phyloP scores from a whole-genome alignment of 2,329 filamentous ascomycete genomes.

The Pseudocercospora fijiensis region DNA sequence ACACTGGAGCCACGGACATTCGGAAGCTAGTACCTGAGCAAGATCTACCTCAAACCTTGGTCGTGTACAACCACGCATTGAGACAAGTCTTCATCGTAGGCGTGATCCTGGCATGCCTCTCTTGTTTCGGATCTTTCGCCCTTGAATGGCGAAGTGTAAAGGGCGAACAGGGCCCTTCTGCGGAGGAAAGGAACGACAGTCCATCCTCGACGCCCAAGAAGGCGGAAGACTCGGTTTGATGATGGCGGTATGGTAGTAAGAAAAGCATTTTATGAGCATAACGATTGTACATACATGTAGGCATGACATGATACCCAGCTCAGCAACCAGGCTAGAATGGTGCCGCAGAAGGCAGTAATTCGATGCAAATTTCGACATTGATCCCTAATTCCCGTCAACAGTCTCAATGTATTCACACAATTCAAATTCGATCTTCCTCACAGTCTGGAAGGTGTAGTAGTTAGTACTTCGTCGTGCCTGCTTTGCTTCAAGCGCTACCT shows the following conservation, averaged over 20 bases:
- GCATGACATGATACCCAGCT: constrained; percentile 2
- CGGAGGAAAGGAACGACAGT: constrained; percentile 11
- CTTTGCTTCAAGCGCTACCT: no score
- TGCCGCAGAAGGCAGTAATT: not conserved
- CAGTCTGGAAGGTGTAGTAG: not conserved
- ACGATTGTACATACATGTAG: not conserved
- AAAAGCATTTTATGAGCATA: not conserved
- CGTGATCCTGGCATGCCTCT: constrained; percentile 23
- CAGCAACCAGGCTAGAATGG: not conserved
- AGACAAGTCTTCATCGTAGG: constrained; percentile 34
- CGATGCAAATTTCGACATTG: not conserved
- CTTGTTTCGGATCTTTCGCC: constrained; percentile 26
- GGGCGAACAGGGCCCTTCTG: constrained; percentile 29
- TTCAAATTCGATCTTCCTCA: no score
- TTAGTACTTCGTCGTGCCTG: not conserved
- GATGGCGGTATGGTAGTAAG: not conserved
- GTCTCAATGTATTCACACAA: no score
- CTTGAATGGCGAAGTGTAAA: constrained; percentile 35
- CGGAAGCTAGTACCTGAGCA: constrained; percentile 28
- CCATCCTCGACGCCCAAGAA: not conserved
- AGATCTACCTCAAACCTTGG: constrained; percentile 19
- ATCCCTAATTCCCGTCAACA: not conserved
- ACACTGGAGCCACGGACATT: constrained; percentile 36
- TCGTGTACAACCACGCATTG: constrained; percentile 35
- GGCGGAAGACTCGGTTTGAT: not conserved